Percentiles rank a stretch among this genome's conserved stretches.
These are phyloP conservation scores for Chimonanthus praecox DNA, from an alignment of 164 flowering plant species.

Conservation along the genomic window DNA sequence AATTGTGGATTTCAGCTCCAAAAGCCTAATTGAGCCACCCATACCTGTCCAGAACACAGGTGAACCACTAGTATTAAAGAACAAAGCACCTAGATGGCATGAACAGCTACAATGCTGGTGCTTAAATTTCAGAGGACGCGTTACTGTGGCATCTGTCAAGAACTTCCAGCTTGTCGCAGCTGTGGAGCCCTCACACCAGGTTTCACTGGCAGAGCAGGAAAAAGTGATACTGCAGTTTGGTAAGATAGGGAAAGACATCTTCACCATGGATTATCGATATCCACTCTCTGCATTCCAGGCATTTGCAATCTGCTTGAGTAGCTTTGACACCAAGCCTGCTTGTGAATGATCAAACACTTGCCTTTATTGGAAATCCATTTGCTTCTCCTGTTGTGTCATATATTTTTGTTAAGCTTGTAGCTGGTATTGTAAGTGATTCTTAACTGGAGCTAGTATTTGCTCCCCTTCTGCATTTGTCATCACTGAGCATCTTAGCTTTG, in stretches of 20 bases:
- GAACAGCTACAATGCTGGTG: slow-evolving; percentile 94
- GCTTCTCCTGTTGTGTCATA: slow-evolving; percentile 3
- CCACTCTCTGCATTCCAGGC: slow-evolving; percentile 91
- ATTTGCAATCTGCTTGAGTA: slow-evolving; percentile 79
- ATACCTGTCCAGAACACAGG: slow-evolving; percentile 13
- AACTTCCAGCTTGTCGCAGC: slow-evolving; percentile 88
- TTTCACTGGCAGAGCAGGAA: slow-evolving; percentile 59
- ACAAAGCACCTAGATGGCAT: slow-evolving; percentile 87
- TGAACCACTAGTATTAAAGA: slow-evolving; percentile 54
- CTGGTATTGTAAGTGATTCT: slow-evolving; percentile 29
- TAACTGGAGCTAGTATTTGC: slow-evolving; percentile 16
- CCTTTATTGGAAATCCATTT: slow-evolving; percentile 1
- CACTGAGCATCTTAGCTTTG: slow-evolving; percentile 8
- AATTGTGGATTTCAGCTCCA: slow-evolving; percentile 25
- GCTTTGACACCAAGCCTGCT: slow-evolving; percentile 87
- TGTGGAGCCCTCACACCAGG: slow-evolving; percentile 43
- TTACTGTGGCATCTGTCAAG: slow-evolving; percentile 92
- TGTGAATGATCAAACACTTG: slow-evolving; percentile 40
- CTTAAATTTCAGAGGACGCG: slow-evolving; percentile 85
- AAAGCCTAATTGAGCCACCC: slow-evolving; percentile 19
- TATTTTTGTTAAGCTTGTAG: slow-evolving; percentile 13
- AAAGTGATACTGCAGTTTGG: slow-evolving; percentile 83
- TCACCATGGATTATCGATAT: slow-evolving; percentile 85
- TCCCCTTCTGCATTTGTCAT: slow-evolving; percentile 11
- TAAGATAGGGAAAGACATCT: slow-evolving; percentile 84